Base-by-base conservation (phyloP, 768 basidiomycete species). In the Lanmaoa pseudosensibilis region DNA sequence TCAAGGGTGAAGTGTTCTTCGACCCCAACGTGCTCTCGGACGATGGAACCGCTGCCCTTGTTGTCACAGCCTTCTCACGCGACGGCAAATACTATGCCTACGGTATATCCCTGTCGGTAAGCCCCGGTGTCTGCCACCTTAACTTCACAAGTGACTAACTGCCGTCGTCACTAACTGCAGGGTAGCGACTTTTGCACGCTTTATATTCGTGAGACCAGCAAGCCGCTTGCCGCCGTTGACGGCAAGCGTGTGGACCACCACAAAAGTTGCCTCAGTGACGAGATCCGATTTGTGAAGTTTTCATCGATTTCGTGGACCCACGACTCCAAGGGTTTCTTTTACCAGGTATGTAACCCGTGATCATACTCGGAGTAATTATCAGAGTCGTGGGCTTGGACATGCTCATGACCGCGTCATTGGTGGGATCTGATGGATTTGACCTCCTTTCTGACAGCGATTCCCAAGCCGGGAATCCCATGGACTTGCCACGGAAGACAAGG, bases 291-390 rank as follows among this genome's bases (percentile, higher is more conserved):
- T 65, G 87, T 90, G 59, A 93, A 93, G 68, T 92, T 90, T 71
- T 87, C 86, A 1, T 71, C 75, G 12, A 78, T 92, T 41, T 75
- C 77, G 27, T 93, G 91, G 92, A 85, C 85, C 5, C 82, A 83
- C 53, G 89, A 92, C 70, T 86, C 83, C 52, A 85, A 84, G 58
- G 91, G 92, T 2, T 91, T 93, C 72, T 90, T 93, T 73, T 94
- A 94, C 68, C 90, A 92, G 77, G 78, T 78, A 48, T 21, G 70
- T 65, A 6, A 10, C 19, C 32, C 27, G 6, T 45, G 40, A 46
- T 27, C 50, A 15, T 34, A 46, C 45, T n/a, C 7, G 16, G 34
- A 44, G 11, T n/a, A 23, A 25, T 53, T 9, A 43, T 15, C 34
- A 18, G 12, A 46, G 10, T 43, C 30, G 4, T 39, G 38, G 7